phyloP scores from a whole-genome alignment of 345 rosid genomes.

The Triadica sebifera region DNA sequence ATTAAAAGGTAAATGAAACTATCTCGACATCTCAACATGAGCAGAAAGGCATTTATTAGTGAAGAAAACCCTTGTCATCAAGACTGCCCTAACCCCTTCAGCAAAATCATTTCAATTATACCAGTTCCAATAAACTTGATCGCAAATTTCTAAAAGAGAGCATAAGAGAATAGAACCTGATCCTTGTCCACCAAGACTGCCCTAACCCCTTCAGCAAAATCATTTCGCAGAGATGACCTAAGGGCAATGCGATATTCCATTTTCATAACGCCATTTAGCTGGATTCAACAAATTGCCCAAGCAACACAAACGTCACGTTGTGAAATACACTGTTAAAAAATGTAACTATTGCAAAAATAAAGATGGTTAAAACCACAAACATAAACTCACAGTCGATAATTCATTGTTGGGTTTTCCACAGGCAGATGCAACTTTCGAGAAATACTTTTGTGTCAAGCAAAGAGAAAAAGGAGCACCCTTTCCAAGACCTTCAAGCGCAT shows the following conservation, averaged over 20 bases:
- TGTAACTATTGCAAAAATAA: not conserved
- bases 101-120: not conserved
- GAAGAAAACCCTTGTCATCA: not conserved
- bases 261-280: constrained; percentile 85
- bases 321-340: not conserved
- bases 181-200: constrained; percentile 95
- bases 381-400: constrained; percentile 57
- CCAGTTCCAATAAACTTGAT: not conserved
- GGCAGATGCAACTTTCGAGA: constrained; percentile 72
- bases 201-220: constrained; percentile 89
- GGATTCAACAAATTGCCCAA: constrained; percentile 17
- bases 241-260: constrained; percentile 81
- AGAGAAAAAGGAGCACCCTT: constrained; percentile 97
- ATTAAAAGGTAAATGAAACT: not conserved
- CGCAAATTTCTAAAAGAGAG: not conserved
- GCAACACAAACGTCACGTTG: constrained; percentile 8
- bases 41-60: not conserved
- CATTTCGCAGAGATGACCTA: constrained; percentile 61
- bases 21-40: not conserved
- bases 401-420: constrained; percentile 49
- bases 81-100: no score
- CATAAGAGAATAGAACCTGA: constrained; percentile 52
- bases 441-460: constrained; percentile 60
- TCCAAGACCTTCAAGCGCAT: constrained; percentile 74
- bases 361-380: not conserved